Evolutionary conservation across 305 asterid species (phyloP).

Genomic region (Andrographis paniculata): DNA sequence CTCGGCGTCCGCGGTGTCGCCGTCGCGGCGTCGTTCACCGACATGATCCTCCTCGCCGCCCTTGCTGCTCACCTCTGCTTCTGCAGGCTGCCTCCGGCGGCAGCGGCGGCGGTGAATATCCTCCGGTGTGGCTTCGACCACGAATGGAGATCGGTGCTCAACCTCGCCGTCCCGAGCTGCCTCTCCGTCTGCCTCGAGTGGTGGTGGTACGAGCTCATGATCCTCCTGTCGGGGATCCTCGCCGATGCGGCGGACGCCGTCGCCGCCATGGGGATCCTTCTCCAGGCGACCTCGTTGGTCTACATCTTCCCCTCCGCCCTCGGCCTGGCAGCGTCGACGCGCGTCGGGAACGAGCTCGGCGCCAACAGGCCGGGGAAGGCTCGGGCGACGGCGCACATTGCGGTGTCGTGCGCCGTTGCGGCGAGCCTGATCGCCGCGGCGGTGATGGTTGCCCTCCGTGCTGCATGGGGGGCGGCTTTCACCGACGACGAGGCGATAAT

Average conservation of each 20-base stretch:
- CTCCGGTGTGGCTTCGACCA: not conserved
- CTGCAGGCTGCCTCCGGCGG: too few species aligned
- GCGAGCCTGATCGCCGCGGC: not conserved
- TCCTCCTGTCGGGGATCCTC: constrained; percentile 62
- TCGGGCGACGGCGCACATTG: not conserved
- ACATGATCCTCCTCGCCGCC: constrained; percentile 24
- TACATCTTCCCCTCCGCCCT: constrained; percentile 8
- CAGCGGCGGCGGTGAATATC: not conserved
- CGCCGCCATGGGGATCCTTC: constrained; percentile 74
- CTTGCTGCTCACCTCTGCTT: constrained; percentile 18
- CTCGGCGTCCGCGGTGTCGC: constrained; percentile 49
- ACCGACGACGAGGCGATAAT: not conserved
- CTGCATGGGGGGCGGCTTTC: not conserved
- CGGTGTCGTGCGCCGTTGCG: not conserved
- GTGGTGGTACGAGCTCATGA: constrained; percentile 36
- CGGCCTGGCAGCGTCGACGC: constrained; percentile 1
- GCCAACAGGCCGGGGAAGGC: constrained; percentile 7
- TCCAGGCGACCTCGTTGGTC: constrained; percentile 2
- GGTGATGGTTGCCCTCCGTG: not conserved
- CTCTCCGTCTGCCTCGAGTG: constrained; percentile 81
- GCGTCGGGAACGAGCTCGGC: not conserved
- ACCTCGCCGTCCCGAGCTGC: constrained; percentile 66
- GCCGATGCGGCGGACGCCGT: constrained; percentile 59
- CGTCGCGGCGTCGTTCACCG: constrained; percentile 23
- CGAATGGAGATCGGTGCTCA: not conserved